These are phyloP conservation scores for Talaromyces sp. DNA, from an alignment of 2,329 filamentous ascomycete genomes.

Conservation along the genomic window DNA sequence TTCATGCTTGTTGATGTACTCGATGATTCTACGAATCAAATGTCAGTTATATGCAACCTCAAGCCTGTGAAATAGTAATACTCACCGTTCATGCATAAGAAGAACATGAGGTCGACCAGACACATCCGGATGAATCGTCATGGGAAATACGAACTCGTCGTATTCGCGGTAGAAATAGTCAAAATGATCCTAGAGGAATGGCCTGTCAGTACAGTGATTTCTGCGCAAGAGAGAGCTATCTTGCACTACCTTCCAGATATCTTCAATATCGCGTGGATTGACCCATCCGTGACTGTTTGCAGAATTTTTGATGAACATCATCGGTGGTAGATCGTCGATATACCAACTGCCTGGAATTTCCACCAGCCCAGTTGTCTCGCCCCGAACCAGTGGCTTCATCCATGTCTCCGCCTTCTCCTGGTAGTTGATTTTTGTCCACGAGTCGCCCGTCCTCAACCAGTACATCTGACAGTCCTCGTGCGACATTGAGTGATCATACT, in stretches of 20 bases:
- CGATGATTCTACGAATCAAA: conserved; percentile 50
- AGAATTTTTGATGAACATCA: conserved; percentile 47
- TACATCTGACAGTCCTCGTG: conserved; percentile 47
- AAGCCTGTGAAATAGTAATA: background rate
- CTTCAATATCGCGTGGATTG: conserved; percentile 55
- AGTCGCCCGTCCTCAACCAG: conserved; percentile 42
- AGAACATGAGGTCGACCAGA: conserved; percentile 68
- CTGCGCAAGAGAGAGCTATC: conserved; percentile 26
- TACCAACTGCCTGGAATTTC: conserved; percentile 47
- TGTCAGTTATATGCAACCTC: conserved; percentile 14
- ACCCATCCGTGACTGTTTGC: conserved; percentile 57
- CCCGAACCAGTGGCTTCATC: conserved; percentile 50
- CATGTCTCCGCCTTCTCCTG: conserved; percentile 40
- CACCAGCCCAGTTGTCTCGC: conserved; percentile 39
- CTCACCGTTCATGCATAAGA: conserved; percentile 66
- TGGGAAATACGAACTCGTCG: conserved; percentile 72
- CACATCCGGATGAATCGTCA: conserved; percentile 73
- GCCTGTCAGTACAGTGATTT: conserved; percentile 31
- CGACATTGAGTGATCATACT: conserved; percentile 45
- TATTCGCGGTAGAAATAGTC: conserved; percentile 72
- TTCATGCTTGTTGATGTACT: conserved; percentile 62
- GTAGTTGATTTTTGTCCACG: conserved; percentile 47
- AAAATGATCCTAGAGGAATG: conserved; percentile 54
- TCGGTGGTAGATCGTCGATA: conserved; percentile 43
- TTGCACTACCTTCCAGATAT: conserved; percentile 50